Conservation (phyloP, 176 grass and related monocot genomes). For the Eragrostis curvula region DNA sequence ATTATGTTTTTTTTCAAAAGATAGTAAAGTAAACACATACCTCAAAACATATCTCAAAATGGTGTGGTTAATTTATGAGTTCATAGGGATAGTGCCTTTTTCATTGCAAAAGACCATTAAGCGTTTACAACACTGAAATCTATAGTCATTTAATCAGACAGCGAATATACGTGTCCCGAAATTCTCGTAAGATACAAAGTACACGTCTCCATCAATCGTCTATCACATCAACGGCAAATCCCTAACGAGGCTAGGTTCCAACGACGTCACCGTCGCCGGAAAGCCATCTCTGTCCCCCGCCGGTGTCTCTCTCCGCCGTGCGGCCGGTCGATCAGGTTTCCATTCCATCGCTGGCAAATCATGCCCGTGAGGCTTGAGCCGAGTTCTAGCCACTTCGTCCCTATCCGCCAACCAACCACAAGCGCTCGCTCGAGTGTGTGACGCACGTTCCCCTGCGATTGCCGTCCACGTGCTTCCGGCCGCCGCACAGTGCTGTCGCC, state of each 20-base stretch:
- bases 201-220: slow-evolving; percentile 14
- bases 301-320: slow-evolving; percentile 22
- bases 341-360: slow-evolving; percentile 3
- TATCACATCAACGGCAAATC: slow-evolving; percentile 36
- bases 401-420: slow-evolving; percentile 17
- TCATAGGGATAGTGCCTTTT: neutral
- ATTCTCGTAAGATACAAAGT: neutral
- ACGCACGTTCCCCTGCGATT: slow-evolving; percentile 34
- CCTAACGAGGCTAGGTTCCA: slow-evolving; percentile 7
- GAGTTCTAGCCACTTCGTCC: slow-evolving; percentile 29
- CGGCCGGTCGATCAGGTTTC: neutral
- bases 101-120: neutral
- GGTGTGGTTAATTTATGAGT: neutral
- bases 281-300: slow-evolving; percentile 14
- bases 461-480: slow-evolving; percentile 31
- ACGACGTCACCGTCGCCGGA: slow-evolving; percentile 9
- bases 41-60: neutral
- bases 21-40: neutral
- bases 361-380: neutral
- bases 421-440: slow-evolving; percentile 29
- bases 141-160: neutral
- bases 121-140: too few relatives aligned
- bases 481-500: neutral
- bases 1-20: neutral
- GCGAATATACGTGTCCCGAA: neutral